These are phyloP conservation scores for Yamadazyma atlantica DNA, from an alignment of 1,139 yeast species.

Conservation along the genomic window DNA sequence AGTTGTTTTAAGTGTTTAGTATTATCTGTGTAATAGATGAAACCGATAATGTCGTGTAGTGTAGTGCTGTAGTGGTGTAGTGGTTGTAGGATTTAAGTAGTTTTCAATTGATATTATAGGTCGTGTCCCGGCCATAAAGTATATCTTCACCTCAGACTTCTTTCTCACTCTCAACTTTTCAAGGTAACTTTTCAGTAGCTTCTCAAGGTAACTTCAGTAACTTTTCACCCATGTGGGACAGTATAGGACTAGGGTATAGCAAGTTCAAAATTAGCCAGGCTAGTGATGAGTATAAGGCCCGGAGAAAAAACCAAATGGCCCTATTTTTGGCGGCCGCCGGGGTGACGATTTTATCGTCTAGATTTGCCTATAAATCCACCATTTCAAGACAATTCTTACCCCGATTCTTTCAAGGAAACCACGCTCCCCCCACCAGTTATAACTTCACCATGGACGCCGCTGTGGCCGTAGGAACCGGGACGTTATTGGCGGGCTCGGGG, in stretches of 20 bases:
- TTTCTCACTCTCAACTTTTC: too few relatives aligned
- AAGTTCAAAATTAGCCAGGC: constrained; percentile 40
- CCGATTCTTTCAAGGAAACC: constrained; percentile 78
- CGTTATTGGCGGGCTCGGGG: constrained; percentile 70
- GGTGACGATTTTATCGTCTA: constrained; percentile 66
- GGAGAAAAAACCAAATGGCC: constrained; percentile 73
- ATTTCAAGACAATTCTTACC: constrained; percentile 76
- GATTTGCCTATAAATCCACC: constrained; percentile 75
- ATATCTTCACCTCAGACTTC: too few relatives aligned
- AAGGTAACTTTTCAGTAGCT: too few relatives aligned
- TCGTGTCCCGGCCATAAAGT: too few relatives aligned
- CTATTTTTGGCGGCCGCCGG: constrained; percentile 72
- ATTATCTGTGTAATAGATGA: constrained; percentile 2
- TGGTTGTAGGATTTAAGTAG: not conserved
- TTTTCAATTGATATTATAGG: too few relatives aligned
- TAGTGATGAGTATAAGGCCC: constrained; percentile 43
- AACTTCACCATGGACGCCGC: constrained; percentile 83
- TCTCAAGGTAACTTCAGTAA: too few relatives aligned
- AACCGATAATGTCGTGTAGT: not conserved
- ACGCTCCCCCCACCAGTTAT: constrained; percentile 73
- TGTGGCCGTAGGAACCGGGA: constrained; percentile 81
- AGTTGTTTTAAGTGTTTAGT: constrained; percentile 2
- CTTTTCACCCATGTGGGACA: constrained; percentile 1
- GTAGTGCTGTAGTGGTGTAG: not conserved
- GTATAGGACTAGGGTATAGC: not conserved